Evolutionary conservation across 2,329 filamentous ascomycete species (phyloP).

Genomic region (Polytolypa hystricis): DNA sequence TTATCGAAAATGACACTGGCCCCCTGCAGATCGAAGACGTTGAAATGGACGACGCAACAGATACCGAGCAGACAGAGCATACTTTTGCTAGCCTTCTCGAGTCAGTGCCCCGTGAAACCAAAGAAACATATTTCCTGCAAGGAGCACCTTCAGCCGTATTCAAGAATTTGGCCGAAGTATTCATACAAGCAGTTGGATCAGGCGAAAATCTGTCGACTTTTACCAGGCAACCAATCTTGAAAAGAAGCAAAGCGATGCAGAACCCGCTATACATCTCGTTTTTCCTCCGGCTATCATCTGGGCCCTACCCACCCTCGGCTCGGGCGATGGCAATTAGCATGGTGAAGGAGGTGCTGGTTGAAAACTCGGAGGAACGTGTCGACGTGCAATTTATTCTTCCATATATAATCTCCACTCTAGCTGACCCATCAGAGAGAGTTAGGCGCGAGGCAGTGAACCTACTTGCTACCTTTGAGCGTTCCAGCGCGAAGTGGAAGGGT

Average conservation of each 20-base stretch:
- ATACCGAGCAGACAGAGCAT: slow-evolving; percentile 18
- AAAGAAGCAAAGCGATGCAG: slow-evolving; percentile 37
- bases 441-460: slow-evolving; percentile 64
- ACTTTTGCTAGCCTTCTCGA: slow-evolving; percentile 24
- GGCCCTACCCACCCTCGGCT: slow-evolving; percentile 56
- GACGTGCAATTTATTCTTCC: slow-evolving; percentile 77
- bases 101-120: slow-evolving; percentile 18
- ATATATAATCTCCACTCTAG: slow-evolving; percentile 63
- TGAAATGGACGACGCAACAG: slow-evolving; percentile 36
- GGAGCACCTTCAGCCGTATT: slow-evolving; percentile 24
- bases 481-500: slow-evolving; percentile 40
- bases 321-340: slow-evolving; percentile 59
- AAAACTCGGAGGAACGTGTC: slow-evolving; percentile 37
- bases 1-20: slow-evolving; percentile 49
- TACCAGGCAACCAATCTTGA: slow-evolving; percentile 27
- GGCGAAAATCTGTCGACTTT: slow-evolving; percentile 24
- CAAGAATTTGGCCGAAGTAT: slow-evolving; percentile 27
- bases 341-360: slow-evolving; percentile 45
- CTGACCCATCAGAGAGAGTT: slow-evolving; percentile 64
- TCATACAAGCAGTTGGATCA: slow-evolving; percentile 24
- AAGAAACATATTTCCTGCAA: slow-evolving; percentile 28
- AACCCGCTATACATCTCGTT: slow-evolving; percentile 63
- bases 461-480: slow-evolving; percentile 44
- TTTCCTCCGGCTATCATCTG: slow-evolving; percentile 63
- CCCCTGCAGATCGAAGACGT: slow-evolving; percentile 42